These are phyloP conservation scores for Aspergillus aculeatus DNA, from an alignment of 2,329 filamentous ascomycete species.

Conservation along the genomic window DNA sequence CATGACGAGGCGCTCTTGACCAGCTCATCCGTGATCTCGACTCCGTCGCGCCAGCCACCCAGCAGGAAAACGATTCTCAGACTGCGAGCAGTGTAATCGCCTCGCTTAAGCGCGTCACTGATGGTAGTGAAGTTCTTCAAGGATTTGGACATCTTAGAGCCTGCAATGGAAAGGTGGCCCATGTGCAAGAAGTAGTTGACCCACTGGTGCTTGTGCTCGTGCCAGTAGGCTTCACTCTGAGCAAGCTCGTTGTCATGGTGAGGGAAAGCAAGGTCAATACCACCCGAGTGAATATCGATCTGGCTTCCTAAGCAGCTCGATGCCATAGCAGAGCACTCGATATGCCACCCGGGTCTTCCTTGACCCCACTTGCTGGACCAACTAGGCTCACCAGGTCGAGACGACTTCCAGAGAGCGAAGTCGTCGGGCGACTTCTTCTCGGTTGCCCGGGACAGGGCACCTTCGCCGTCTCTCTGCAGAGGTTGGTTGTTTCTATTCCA, in stretches of 20 bases:
- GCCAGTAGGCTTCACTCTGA: constrained; percentile 84
- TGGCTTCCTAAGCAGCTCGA: constrained; percentile 78
- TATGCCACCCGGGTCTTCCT: constrained; percentile 92
- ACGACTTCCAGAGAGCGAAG: constrained; percentile 92
- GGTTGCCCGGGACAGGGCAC: constrained; percentile 63
- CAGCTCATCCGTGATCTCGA: constrained; percentile 86
- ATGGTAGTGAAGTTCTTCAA: constrained; percentile 97
- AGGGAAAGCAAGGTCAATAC: constrained; percentile 86
- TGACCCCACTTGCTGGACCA: constrained; percentile 88
- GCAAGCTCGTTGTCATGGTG: constrained; percentile 93
- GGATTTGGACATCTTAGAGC: constrained; percentile 94
- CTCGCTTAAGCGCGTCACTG: constrained; percentile 68
- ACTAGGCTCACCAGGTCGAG: constrained; percentile 85
- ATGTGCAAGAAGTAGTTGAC: constrained; percentile 96
- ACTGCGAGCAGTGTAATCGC: constrained; percentile 72
- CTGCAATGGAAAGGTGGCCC: constrained; percentile 85
- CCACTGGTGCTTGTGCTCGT: constrained; percentile 64
- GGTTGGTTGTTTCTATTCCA: constrained; percentile 81
- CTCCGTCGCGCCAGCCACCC: constrained; percentile 84
- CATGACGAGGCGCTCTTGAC: constrained; percentile 71
- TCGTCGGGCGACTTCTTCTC: constrained; percentile 77
- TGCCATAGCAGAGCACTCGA: constrained; percentile 95
- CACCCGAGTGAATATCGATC: constrained; percentile 92
- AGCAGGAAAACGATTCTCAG: constrained; percentile 85
- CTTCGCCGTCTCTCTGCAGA: constrained; percentile 79